phyloP scores from a whole-genome alignment of 164 flowering plant species.

The Protea cynaroides region DNA sequence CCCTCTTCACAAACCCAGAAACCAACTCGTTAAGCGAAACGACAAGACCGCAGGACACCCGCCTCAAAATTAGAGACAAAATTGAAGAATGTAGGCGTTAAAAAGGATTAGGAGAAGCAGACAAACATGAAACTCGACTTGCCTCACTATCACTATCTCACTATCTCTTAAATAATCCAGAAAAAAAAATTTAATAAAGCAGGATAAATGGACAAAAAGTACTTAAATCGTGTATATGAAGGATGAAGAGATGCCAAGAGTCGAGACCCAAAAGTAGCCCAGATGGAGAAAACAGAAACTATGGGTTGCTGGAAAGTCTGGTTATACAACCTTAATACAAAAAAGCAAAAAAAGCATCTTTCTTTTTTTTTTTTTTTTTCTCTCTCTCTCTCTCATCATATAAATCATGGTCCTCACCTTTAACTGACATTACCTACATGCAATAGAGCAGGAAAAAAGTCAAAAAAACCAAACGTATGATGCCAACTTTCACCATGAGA shows the following conservation, averaged over 20 bases:
- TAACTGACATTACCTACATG: conserved; percentile 20
- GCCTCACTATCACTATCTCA: conserved; percentile 9
- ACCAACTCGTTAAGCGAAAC: conserved; percentile 2
- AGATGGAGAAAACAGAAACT: background rate
- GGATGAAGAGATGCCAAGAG: background rate
- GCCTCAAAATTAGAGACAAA: conserved; percentile 11
- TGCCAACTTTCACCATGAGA: conserved; percentile 5
- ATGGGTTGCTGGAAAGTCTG: conserved; percentile 1
- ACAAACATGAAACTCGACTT: conserved; percentile 5
- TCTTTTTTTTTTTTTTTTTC: background rate
- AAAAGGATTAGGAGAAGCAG: background rate
- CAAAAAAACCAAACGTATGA: conserved; percentile 1
- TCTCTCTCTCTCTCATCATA: conserved; percentile 1
- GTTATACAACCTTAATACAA: background rate
- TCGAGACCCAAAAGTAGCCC: background rate
- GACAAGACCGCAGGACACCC: conserved; percentile 2
- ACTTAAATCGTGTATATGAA: no score
- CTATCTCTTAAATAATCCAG: background rate
- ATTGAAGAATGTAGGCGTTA: conserved; percentile 14
- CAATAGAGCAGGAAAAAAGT: background rate
- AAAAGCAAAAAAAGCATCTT: background rate
- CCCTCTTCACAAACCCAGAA: conserved; percentile 10
- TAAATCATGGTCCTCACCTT: no score
- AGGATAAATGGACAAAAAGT: background rate
- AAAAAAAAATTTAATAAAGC: background rate